Percentiles rank a stretch among this genome's conserved stretches.
phyloP scores from a whole-genome alignment of 495 filamentous ascomycete species.

The Penicillium cinerascens region DNA sequence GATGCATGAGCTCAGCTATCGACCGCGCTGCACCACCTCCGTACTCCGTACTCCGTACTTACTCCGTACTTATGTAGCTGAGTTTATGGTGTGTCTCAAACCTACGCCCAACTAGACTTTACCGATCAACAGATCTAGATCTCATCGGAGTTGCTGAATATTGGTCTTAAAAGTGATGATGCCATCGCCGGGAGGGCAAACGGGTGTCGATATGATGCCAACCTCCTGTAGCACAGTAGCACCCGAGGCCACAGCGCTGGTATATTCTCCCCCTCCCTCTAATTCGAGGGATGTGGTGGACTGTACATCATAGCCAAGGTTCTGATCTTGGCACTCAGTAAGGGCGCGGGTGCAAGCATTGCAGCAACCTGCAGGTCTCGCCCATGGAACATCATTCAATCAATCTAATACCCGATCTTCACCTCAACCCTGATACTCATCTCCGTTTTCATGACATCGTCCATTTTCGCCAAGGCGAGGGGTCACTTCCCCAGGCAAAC shows the following conservation, averaged over 20 bases:
- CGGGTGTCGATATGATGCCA: conserved; percentile 28
- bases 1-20: not conserved
- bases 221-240: not conserved
- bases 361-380: conserved; percentile 9
- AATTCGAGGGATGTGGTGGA: not conserved
- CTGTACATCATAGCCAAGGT: conserved; percentile 1
- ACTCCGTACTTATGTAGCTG: too few relatives aligned
- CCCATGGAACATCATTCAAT: conserved; percentile 15
- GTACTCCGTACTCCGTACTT: too few relatives aligned
- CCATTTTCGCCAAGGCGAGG: conserved; percentile 6
- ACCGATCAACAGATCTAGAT: not conserved
- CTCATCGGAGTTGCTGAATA: not conserved
- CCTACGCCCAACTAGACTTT: not conserved
- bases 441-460: conserved; percentile 24
- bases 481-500: conserved; percentile 1
- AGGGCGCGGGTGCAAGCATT: conserved; percentile 19
- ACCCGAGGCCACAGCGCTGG: not conserved
- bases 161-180: conserved; percentile 13
- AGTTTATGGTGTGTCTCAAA: not conserved
- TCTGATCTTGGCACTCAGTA: conserved; percentile 15
- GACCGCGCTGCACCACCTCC: not conserved
- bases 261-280: not conserved
- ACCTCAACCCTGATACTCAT: not conserved
- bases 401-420: conserved; percentile 1
- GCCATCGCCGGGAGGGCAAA: conserved; percentile 5